Percentiles rank a stretch among this genome's conserved stretches.
Conservation (phyloP, 192 early-diverging fungal genomes). For the Backusella mclennaniae region DNA sequence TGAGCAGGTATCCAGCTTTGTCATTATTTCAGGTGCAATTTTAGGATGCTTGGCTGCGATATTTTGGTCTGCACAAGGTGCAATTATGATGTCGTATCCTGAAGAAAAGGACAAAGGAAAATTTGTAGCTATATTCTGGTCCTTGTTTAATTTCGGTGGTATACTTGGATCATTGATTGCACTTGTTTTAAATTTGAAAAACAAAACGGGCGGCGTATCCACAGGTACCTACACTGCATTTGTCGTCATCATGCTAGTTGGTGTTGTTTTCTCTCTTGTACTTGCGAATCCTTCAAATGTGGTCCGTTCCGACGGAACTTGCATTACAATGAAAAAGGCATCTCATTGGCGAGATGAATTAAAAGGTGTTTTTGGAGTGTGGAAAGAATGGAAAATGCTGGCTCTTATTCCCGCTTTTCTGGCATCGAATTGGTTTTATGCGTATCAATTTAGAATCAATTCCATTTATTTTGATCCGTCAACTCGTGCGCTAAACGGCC, state of each 20-base stretch:
- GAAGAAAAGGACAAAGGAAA: constrained; percentile 73
- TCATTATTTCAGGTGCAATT: constrained; percentile 72
- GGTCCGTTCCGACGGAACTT: constrained; percentile 62
- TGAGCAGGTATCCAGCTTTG: constrained; percentile 51
- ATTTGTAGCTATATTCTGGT: constrained; percentile 84
- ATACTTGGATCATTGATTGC: constrained; percentile 77
- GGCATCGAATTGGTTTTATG: constrained; percentile 77
- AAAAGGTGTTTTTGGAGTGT: constrained; percentile 48
- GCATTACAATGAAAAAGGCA: constrained; percentile 59
- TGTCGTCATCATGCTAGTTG: constrained; percentile 58
- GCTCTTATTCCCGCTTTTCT: constrained; percentile 65
- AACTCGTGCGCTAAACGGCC: constrained; percentile 68
- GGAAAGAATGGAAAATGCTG: constrained; percentile 60
- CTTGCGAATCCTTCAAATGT: constrained; percentile 56
- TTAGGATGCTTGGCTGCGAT: constrained; percentile 78
- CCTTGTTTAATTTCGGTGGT: constrained; percentile 81
- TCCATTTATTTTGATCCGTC: constrained; percentile 64
- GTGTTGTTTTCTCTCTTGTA: constrained; percentile 48
- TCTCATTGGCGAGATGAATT: constrained; percentile 57
- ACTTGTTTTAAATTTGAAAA: constrained; percentile 68
- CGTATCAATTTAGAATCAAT: constrained; percentile 69
- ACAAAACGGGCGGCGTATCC: constrained; percentile 49
- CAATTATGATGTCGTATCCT: constrained; percentile 85
- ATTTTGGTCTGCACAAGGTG: constrained; percentile 72
- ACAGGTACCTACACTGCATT: constrained; percentile 74